Evolutionary conservation across 2,329 filamentous ascomycete species (phyloP).

Genomic region (Fusarium albosuccineum): DNA sequence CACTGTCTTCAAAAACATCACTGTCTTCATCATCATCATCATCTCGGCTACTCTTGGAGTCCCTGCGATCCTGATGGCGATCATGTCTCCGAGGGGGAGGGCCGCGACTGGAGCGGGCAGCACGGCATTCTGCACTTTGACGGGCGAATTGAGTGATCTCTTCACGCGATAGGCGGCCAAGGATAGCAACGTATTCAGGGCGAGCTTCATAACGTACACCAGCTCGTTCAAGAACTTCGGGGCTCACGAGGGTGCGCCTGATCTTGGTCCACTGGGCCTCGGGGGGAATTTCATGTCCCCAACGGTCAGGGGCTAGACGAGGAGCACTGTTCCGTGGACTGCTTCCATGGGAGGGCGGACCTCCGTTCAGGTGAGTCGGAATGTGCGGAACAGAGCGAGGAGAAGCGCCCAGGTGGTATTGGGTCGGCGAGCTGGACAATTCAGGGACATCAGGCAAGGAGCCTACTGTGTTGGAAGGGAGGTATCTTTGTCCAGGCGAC

Average conservation of each 20-base stretch:
- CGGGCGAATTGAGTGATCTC: slow-evolving; percentile 66
- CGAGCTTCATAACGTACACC: slow-evolving; percentile 71
- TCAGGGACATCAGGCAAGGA: slow-evolving; percentile 43
- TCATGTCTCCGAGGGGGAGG: slow-evolving; percentile 25
- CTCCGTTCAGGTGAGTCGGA: slow-evolving; percentile 42
- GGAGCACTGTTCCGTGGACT: slow-evolving; percentile 49
- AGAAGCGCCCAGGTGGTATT: slow-evolving; percentile 51
- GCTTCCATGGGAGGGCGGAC: slow-evolving; percentile 51
- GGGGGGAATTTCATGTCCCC: slow-evolving; percentile 66
- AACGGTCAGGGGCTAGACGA: slow-evolving; percentile 67
- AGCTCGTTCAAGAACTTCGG: slow-evolving; percentile 67
- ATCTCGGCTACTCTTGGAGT: slow-evolving; percentile 53
- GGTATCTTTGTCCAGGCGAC: slow-evolving; percentile 53
- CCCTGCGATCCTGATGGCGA: slow-evolving; percentile 37
- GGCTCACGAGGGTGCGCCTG: slow-evolving; percentile 66
- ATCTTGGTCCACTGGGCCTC: slow-evolving; percentile 73
- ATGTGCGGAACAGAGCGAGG: slow-evolving; percentile 57
- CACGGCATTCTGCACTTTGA: slow-evolving; percentile 62
- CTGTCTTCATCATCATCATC: slow-evolving; percentile 50
- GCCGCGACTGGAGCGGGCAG: slow-evolving; percentile 48
- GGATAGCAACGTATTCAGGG: slow-evolving; percentile 71
- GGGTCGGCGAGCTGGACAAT: slow-evolving; percentile 51
- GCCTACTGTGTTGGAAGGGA: slow-evolving; percentile 51
- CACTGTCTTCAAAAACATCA: slow-evolving; percentile 48
- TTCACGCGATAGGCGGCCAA: slow-evolving; percentile 66